Evolutionary conservation across 768 basidiomycete species (phyloP), one percentile per base, ranked within the genome.

Genomic region (Phylloporus rhodoxanthus): DNA sequence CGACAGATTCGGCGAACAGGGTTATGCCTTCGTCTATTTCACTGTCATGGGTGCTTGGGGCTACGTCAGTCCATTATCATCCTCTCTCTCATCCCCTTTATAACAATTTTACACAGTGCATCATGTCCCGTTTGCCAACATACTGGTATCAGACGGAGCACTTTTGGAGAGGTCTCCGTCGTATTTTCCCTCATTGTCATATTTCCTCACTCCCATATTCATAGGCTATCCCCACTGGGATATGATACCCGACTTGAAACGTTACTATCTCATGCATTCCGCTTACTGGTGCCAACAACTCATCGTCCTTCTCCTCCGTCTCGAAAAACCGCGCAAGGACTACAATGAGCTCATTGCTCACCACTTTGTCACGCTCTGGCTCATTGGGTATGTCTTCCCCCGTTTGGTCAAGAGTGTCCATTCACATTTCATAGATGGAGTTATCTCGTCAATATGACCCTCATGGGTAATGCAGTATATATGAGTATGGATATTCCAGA

Each of bases 401-500:
- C 2, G 30, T 33, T 32, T 8, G 10, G 8, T 48, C 45, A 8
- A 8, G 29, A 3, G 11, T 33, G 13, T 11, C 6, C 10, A 32
- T 39, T 55, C 47, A 57, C 23, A 3, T 38, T 37, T 34, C 30
- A 20, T 61, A 91, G 90, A 32, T 91, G 91, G 89, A 91, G 89
- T 57, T 90, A 91, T 60, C 57, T 84, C 28, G 53, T 83, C 56
- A 93, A 91, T 68, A 37, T 91, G 45, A 97, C 93, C 0, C 68
- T 79, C 45, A 93, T 98, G 37, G 96, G 96, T 9, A 87, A 89
- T 55, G 86, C 92, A 5, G 80, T 99, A 25, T 98, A 85, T 60
- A 77, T 94, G 70, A 96, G 92, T 65, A 98, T 98, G 96, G 96
- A 99, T 71, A 75, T 94, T 17, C 91, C 94, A 0, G 96, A 99